Evolutionary conservation across 1,284 basidiomycete species (phyloP), one percentile per base, ranked within the genome.

Genomic region (Leccinum pachyderme): DNA sequence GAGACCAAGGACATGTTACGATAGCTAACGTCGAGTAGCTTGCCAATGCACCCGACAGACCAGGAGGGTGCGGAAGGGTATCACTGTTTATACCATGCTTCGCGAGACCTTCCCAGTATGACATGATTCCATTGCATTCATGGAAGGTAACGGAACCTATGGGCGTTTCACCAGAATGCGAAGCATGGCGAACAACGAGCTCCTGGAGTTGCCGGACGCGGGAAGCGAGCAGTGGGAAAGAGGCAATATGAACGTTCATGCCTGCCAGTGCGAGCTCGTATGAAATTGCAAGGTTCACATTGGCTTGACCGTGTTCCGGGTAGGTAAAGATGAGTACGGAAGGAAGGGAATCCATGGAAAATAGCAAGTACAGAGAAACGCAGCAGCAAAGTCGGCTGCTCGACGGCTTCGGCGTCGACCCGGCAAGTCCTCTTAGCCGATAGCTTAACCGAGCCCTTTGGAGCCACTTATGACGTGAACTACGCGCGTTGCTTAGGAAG

Each of bases 251-350:
- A 12, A 59, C 50, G 7, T 52, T 49, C 7, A 33, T 43, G 6
- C 58, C 59, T 6, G 49, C 59, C 4, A 49, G 41, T 2, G 54
- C 49, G 7, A 59, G 58, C 12, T 61, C 58, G 3, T 59, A 59
- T 12, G 58, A 33, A 31, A 22, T 59, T 18, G 58, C 58, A 12
- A 59, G 59, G 29, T 45, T 61, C 2, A 53, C 48, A n/a, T 58
- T 61, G 43, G 55, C 39, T 50, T 58, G 50, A 4, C 59, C 59
- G 7, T 53, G 37, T 41, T 59, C 55, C 5, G 59, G 27, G 25
- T 43, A 61, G n/a, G 58, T 53, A 9, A 48, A 50, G 22, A 58
- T 24, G 32, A 60, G 58, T 5, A 48, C 58, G 7, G 44, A 43
- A 6, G 53, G 48, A 7, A 24, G 29, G 12, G 24, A 37, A 32